Evolutionary conservation across 768 basidiomycete species (phyloP), one percentile per base, ranked within the genome.

Genomic region (Mycena albidolilacea): DNA sequence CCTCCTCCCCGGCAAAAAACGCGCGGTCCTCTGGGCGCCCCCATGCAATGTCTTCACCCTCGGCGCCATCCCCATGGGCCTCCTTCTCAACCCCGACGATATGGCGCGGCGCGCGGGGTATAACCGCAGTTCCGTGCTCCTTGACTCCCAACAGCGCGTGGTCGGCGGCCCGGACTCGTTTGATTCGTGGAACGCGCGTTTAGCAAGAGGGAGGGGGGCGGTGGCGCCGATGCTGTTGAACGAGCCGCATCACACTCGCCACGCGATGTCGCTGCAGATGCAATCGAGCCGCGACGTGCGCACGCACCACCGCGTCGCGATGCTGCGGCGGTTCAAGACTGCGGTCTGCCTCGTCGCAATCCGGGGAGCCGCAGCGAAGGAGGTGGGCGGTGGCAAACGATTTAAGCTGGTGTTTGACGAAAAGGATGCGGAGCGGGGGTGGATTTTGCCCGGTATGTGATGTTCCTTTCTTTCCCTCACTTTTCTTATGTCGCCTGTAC

Each of bases 221-320:
- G 64, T 79, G 3, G 73, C 69, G 21, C 76, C 74, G 9, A 72
- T 78, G 71, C 38, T 71, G 14, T 64, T 76, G 44, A 76, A 78
- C 50, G 77, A 80, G 7, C 41, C 61, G 35, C 76, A 71, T 37
- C 75, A 76, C 7, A 72, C 81, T 74, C 79, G 62, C 60, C 50
- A 84, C 39, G 75, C 81, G 21, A 85, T 87, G 84, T 85, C 87
- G 7, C 78, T 85, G 52, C 77, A 85, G 64, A 82, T 83, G 61
- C 79, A 79, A 14, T 82, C 84, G 65, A 80, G 80, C 59, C 76
- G 79, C 38, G 74, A 77, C 9, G 17, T 52, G 0, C 46, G 48
- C 48, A 78, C 80, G 2, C 75, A 79, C 55, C 79, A 85, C 43
- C 81, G 87, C 6, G 62, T 62, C 48, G 77, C 70, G 15, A 82